Percentiles rank a stretch among this genome's conserved stretches.
Conservation (phyloP, 345 rosid genomes). For the Eutrema heterophyllum region DNA sequence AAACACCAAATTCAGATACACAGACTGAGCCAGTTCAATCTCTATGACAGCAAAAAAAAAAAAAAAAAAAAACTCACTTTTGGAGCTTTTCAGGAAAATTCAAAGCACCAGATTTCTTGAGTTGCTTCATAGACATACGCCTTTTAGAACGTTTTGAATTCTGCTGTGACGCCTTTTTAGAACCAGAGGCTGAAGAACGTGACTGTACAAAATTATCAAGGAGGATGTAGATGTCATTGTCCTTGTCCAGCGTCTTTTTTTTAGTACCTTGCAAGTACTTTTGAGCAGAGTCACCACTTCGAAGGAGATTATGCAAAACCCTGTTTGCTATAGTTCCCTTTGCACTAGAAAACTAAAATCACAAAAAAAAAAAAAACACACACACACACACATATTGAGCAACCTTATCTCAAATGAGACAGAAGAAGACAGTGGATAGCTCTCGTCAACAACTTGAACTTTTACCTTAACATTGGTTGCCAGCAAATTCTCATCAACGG, state of each 20-base stretch:
- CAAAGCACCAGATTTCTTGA: slow-evolving; percentile 60
- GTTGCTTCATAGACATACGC: slow-evolving; percentile 73
- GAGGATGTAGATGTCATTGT: slow-evolving; percentile 51
- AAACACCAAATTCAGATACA: background rate
- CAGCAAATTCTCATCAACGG: slow-evolving; percentile 57
- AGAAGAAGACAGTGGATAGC: background rate
- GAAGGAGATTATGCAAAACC: slow-evolving; percentile 64
- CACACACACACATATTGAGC: background rate
- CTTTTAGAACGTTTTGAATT: slow-evolving; percentile 76
- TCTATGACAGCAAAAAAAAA: background rate
- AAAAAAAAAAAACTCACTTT: slow-evolving; percentile 42
- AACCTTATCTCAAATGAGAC: background rate
- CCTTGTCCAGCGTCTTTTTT: slow-evolving; percentile 52
- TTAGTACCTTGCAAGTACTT: slow-evolving; percentile 75
- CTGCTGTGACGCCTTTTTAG: slow-evolving; percentile 39
- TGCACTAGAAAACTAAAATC: slow-evolving; percentile 45
- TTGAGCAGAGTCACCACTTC: slow-evolving; percentile 74
- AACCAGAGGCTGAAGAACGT: slow-evolving; percentile 38
- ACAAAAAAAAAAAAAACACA: background rate
- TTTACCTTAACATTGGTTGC: slow-evolving; percentile 48
- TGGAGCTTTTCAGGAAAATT: slow-evolving; percentile 46
- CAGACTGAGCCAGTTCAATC: background rate
- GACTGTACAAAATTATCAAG: slow-evolving; percentile 70
- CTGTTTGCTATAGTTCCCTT: slow-evolving; percentile 53
- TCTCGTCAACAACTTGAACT: background rate